phyloP scores from a whole-genome alignment of 2,329 filamentous ascomycete genomes.

The Botrytis pseudocinerea region DNA sequence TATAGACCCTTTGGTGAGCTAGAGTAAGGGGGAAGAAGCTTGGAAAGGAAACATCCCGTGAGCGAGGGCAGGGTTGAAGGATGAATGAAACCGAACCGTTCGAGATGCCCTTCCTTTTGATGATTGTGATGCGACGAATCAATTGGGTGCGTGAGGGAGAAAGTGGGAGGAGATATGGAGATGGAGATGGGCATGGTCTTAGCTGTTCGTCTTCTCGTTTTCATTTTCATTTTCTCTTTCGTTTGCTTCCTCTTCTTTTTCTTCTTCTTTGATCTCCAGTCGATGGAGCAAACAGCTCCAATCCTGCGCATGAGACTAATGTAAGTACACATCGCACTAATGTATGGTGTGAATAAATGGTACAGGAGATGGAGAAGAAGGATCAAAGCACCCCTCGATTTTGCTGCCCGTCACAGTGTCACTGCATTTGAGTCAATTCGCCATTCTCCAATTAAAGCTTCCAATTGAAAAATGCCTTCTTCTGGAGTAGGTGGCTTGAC shows the following conservation, averaged over 20 bases:
- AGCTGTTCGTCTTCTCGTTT: background rate
- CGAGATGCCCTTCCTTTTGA: background rate
- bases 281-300: background rate
- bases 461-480: background rate
- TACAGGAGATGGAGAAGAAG: background rate
- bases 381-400: conserved; percentile 9
- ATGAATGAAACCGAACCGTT: background rate
- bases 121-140: background rate
- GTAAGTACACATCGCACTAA: background rate
- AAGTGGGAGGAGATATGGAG: background rate
- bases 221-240: no score
- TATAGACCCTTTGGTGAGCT: background rate
- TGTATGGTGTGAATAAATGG: background rate
- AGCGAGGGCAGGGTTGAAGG: background rate
- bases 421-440: background rate
- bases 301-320: conserved; percentile 1
- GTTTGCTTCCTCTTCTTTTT: background rate
- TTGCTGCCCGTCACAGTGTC: background rate
- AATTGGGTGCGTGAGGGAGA: background rate
- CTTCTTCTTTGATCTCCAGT: background rate
- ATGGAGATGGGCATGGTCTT: no score
- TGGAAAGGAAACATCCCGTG: background rate
- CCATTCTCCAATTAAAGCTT: background rate
- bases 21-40: background rate
- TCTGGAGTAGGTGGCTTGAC: background rate